Evolutionary conservation across 2,329 filamentous ascomycete species (phyloP).

Genomic region (Blastomyces parvus): DNA sequence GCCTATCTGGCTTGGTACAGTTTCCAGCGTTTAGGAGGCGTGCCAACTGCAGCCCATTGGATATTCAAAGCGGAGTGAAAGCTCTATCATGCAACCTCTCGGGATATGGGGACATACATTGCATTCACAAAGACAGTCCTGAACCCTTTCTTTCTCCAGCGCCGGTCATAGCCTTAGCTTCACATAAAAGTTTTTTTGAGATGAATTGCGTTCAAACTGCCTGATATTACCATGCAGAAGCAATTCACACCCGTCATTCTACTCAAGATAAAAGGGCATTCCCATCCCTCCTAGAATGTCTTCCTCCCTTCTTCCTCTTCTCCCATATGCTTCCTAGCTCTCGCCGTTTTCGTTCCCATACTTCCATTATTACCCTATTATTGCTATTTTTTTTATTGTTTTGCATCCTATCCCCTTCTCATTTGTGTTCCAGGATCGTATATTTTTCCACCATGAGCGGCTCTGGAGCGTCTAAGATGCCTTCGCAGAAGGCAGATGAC

Average conservation of each 20-base stretch:
- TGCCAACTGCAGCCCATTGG: neutral
- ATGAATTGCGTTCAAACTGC: neutral
- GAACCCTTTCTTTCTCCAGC: neutral
- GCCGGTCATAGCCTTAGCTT: neutral
- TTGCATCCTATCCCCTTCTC: neutral
- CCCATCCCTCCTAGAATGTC: constrained; percentile 6
- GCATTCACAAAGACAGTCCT: neutral
- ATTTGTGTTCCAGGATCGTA: neutral
- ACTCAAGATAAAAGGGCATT: neutral
- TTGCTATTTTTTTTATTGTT: neutral
- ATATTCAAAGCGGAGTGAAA: neutral
- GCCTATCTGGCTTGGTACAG: neutral
- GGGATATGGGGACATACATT: neutral
- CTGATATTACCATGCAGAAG: neutral
- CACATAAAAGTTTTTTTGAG: neutral
- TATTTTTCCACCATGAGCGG: constrained; percentile 4
- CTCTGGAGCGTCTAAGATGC: neutral
- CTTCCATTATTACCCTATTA: neutral
- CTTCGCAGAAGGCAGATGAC: constrained; percentile 4
- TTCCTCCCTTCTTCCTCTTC: neutral
- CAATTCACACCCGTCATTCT: neutral
- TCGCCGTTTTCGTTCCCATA: neutral
- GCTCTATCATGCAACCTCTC: neutral
- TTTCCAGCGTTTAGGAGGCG: neutral
- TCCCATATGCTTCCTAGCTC: constrained; percentile 6